A percentile compares a stretch with the other conserved stretches of the same genome.
Conservation (phyloP, 2,329 filamentous ascomycete genomes). For the Diaporthe sp. region DNA sequence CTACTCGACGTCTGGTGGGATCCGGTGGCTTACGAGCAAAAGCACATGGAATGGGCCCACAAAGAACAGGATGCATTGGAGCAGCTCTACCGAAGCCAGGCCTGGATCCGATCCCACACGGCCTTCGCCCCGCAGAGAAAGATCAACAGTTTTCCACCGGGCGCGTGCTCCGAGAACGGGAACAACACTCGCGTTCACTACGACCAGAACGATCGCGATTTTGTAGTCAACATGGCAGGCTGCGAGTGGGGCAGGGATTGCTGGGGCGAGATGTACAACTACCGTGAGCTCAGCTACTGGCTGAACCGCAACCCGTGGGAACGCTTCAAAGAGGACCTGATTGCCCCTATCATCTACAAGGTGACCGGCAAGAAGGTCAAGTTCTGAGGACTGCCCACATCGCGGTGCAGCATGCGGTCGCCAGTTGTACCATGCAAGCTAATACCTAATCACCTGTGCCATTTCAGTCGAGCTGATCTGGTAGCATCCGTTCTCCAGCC, state of each 20-base stretch:
- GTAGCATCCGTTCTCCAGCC: neutral
- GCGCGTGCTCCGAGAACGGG: conserved; percentile 85
- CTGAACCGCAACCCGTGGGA: conserved; percentile 90
- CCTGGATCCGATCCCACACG: conserved; percentile 91
- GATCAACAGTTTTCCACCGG: conserved; percentile 94
- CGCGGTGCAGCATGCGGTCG: neutral
- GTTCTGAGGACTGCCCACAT: conserved; percentile 54
- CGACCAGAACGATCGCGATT: conserved; percentile 86
- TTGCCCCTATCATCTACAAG: conserved; percentile 74
- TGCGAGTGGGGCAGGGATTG: conserved; percentile 98
- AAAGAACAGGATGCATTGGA: conserved; percentile 98
- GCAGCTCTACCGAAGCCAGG: conserved; percentile 90
- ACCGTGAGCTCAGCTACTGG: conserved; percentile 90
- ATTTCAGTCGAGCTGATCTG: conserved; percentile 12
- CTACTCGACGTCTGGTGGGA: conserved; percentile 99
- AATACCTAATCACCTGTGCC: conserved; percentile 16
- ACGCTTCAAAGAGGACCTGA: conserved; percentile 76
- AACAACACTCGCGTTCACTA: conserved; percentile 89
- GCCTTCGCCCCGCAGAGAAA: conserved; percentile 92
- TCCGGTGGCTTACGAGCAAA: conserved; percentile 96
- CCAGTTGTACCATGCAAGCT: conserved; percentile 10
- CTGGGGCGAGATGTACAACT: conserved; percentile 98
- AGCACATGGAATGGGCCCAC: conserved; percentile 99
- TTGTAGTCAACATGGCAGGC: conserved; percentile 98
- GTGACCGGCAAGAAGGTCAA: conserved; percentile 73